These are phyloP conservation scores for Thalassiosira sp. DNA, from an alignment of 352 stramenopile genomes.

Conservation along the genomic window DNA sequence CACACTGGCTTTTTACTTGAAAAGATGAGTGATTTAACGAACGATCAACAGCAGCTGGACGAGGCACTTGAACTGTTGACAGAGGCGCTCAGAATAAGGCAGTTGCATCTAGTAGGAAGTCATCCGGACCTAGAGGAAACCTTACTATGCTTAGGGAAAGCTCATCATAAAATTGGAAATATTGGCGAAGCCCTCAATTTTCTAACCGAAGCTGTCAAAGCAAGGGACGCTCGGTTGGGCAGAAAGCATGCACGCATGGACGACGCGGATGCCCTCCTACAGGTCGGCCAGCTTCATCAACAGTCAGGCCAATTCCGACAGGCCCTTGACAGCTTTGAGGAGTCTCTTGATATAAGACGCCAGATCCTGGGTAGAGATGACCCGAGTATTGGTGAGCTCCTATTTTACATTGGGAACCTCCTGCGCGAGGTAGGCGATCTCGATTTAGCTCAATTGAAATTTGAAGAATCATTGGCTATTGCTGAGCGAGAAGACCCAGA, in stretches of 20 bases:
- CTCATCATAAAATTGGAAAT: slow-evolving; percentile 59
- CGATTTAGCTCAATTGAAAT: slow-evolving; percentile 54
- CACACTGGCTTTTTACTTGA: slow-evolving; percentile 54
- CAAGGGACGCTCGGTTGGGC: slow-evolving; percentile 46
- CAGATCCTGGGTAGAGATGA: slow-evolving; percentile 42
- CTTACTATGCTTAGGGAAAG: slow-evolving; percentile 54
- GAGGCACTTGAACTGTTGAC: slow-evolving; percentile 59
- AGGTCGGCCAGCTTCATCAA: slow-evolving; percentile 64
- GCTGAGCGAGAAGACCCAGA: slow-evolving; percentile 39
- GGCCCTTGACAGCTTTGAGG: slow-evolving; percentile 60
- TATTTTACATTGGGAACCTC: slow-evolving; percentile 66
- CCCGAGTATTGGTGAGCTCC: slow-evolving; percentile 52
- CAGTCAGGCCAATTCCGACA: slow-evolving; percentile 50
- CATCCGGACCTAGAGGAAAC: slow-evolving; percentile 62
- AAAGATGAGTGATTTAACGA: slow-evolving; percentile 36
- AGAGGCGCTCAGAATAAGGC: slow-evolving; percentile 62
- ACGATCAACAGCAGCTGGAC: slow-evolving; percentile 19
- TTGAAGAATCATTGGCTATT: slow-evolving; percentile 59
- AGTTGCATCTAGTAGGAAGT: slow-evolving; percentile 53
- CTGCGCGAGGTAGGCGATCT: slow-evolving; percentile 61
- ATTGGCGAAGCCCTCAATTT: slow-evolving; percentile 45
- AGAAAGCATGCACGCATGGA: slow-evolving; percentile 49
- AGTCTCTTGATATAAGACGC: slow-evolving; percentile 53
- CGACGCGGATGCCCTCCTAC: slow-evolving; percentile 58
- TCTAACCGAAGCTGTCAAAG: slow-evolving; percentile 46